Percentiles rank a stretch among this genome's conserved stretches.
Evolutionary conservation across 257 asterid species (phyloP).

Genomic region (Solanum dulcamara): DNA sequence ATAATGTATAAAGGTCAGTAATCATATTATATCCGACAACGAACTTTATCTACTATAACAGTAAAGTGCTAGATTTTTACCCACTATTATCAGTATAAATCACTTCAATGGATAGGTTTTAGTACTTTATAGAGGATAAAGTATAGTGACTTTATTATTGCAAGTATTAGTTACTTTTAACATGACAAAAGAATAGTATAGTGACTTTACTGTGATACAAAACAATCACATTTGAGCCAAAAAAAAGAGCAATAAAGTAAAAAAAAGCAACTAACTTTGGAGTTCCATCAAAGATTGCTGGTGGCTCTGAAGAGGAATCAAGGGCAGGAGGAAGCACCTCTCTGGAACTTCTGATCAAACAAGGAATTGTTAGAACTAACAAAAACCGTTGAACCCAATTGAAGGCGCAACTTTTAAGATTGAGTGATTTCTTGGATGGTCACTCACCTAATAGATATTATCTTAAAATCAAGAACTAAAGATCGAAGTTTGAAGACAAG

Average conservation of each 20-base stretch:
- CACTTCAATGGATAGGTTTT: background rate
- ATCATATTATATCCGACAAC: background rate
- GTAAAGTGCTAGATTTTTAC: background rate
- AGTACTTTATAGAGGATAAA: background rate
- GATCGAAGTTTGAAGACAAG: background rate
- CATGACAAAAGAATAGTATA: background rate
- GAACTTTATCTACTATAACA: background rate
- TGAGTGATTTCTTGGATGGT: background rate
- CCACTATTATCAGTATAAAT: background rate
- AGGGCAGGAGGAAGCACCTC: conserved; percentile 68
- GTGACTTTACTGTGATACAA: background rate
- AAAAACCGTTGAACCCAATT: background rate
- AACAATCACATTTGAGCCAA: background rate
- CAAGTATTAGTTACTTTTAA: background rate
- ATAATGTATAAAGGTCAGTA: background rate
- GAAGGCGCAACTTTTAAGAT: background rate
- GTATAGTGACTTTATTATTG: background rate
- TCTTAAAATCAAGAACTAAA: background rate
- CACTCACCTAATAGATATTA: background rate
- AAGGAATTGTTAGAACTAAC: background rate
- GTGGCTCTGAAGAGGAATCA: conserved; percentile 76
- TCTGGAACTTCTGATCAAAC: conserved; percentile 20
- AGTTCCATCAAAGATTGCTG: conserved; percentile 73
- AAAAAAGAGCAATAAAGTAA: background rate
- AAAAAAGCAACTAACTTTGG: conserved; percentile 40